Base-by-base conservation (phyloP, 371 early-diverging fungal species). In the Nosema muscidifuracis region DNA sequence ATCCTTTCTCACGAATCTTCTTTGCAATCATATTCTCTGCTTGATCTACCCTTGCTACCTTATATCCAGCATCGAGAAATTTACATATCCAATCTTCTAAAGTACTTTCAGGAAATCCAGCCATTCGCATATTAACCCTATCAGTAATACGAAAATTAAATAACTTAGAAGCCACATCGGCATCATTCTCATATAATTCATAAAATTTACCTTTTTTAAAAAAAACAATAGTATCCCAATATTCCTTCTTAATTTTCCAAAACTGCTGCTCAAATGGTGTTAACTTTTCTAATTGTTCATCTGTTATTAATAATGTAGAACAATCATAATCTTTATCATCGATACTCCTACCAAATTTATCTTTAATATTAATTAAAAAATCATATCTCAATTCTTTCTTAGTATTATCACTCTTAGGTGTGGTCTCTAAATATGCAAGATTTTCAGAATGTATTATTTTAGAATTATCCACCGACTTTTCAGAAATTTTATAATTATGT, bases 181-280 rank as follows among this genome's bases (percentile, higher is more conserved):
- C 99, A 82, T 98, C 99, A 67, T 92, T 90, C 81, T 95, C 97
- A 80, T 94, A 99, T n/a, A 97, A 82, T 82, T 99, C 91, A 80
- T 91, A 96, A 75, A 98, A 97, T 80, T 96, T 91, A 76, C 99
- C 95, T 85, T 97, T 93, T 84, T 99, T 92, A 84, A 98, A 97
- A 78, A 95, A 95, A n/a, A 98, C 80, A 77, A 90, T 89, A 0
- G 93, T 90, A 79, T 97, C 94, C 88, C 91, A 98, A 69, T 92
- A 87, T 51, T 89, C 86, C 57, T 85, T 84, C 81, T 99, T 99
- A 71, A 99, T 93, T 75, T 91, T 89, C 99, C 99, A 99, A 80
- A 90, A 99, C 83, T 99, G 99, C 47, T 87, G 87, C 84, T 99
- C 99, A 82, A 98, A 97, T 6, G 93, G 89, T 3, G 96, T 93